Evolutionary conservation across 106 monocot species (phyloP).

Genomic region (Ottelia alismoides): DNA sequence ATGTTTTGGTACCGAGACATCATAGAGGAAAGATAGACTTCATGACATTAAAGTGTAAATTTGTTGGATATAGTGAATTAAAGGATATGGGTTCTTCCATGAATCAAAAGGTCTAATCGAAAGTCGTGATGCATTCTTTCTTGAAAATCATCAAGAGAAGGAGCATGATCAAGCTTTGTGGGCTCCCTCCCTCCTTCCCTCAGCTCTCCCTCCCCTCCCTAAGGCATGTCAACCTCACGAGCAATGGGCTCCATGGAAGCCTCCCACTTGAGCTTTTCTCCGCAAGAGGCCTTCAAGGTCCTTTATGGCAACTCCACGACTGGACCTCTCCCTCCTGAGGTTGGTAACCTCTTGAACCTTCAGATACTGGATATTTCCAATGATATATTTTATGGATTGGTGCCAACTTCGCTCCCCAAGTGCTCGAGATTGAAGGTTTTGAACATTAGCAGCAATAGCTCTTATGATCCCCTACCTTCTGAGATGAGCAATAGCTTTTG

Average conservation of each 20-base stretch:
- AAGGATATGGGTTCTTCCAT: too few relatives aligned
- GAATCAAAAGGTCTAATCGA: too few relatives aligned
- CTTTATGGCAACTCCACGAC: constrained; percentile 34
- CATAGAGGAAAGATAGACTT: too few relatives aligned
- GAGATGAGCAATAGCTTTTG: constrained; percentile 39
- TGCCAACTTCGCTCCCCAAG: constrained; percentile 24
- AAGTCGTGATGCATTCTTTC: too few relatives aligned
- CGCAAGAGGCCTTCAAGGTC: constrained; percentile 25
- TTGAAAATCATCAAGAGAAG: too few relatives aligned
- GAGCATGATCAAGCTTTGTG: constrained; percentile 26
- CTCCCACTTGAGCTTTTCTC: constrained; percentile 23
- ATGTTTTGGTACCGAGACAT: too few relatives aligned
- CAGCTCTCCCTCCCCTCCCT: constrained; percentile 32
- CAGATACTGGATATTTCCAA: constrained; percentile 44
- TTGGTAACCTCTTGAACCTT: constrained; percentile 31
- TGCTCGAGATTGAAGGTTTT: constrained; percentile 36
- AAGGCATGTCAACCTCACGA: constrained; percentile 53
- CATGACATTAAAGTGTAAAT: too few relatives aligned
- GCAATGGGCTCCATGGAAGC: constrained; percentile 35
- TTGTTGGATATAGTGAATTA: too few relatives aligned
- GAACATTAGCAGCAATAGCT: constrained; percentile 33
- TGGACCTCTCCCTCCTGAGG: constrained; percentile 32
- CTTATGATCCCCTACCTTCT: constrained; percentile 28
- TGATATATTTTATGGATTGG: constrained; percentile 26
- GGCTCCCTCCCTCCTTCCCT: constrained; percentile 28